phyloP scores from a whole-genome alignment of 805 yeast species.

The Helenozyma rhizophorensis region DNA sequence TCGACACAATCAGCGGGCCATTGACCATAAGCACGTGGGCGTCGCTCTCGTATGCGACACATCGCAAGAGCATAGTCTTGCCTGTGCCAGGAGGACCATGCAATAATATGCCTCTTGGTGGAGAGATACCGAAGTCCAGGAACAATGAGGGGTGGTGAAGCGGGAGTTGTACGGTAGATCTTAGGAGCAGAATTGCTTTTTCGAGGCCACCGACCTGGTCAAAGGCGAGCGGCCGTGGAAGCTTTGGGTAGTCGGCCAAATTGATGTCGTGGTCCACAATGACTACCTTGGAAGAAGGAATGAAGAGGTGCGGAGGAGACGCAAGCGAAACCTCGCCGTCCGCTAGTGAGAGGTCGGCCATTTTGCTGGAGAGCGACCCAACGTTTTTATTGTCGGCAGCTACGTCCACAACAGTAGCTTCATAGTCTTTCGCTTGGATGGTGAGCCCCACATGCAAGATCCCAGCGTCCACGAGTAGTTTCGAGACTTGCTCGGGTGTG shows the following conservation, averaged over 20 bases:
- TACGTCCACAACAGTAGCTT: constrained; percentile 26
- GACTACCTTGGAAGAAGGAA: constrained; percentile 17
- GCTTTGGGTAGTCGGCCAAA: constrained; percentile 33
- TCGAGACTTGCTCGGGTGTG: no score
- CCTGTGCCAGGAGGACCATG: constrained; percentile 99
- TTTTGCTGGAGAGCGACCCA: constrained; percentile 6
- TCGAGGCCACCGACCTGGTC: constrained; percentile 73
- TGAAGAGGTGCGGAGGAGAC: constrained; percentile 48
- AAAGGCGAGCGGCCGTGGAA: constrained; percentile 45
- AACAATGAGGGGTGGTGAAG: constrained; percentile 73
- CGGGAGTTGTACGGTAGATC: constrained; percentile 74
- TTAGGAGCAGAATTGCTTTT: constrained; percentile 55
- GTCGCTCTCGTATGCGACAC: constrained; percentile 71
- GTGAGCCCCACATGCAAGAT: constrained; percentile 55
- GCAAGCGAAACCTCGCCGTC: constrained; percentile 22
- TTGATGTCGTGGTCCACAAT: constrained; percentile 4
- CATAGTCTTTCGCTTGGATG: constrained; percentile 16
- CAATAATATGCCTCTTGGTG: constrained; percentile 88
- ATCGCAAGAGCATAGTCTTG: constrained; percentile 79
- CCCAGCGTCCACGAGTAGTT: constrained; percentile 51
- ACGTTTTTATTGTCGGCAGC: constrained; percentile 13
- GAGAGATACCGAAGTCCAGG: constrained; percentile 79
- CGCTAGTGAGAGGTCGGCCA: constrained; percentile 10
- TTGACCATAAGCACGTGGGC: constrained; percentile 84
- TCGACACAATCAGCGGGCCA: constrained; percentile 90